Base-by-base conservation (phyloP, 2,329 filamentous ascomycete genomes). In the Fusarium coicis region DNA sequence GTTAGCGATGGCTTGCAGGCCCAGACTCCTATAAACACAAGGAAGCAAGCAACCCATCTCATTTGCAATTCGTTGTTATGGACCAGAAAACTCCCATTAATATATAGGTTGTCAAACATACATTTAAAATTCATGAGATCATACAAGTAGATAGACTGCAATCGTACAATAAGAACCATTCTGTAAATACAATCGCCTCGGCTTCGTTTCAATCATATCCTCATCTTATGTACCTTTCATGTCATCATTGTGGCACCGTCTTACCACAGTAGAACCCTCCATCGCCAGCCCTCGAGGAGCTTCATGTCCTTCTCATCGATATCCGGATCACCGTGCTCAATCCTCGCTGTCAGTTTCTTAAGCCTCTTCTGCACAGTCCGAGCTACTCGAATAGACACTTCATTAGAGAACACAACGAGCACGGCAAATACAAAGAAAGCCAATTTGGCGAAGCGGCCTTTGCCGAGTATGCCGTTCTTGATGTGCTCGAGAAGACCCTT, bases 351-450 rank as follows among this genome's bases (percentile, higher is more conserved):
- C 12, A 90, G 82, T 52, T 82, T 83, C 80, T 84, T 87, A 53
- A 90, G 75, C 34, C 87, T 81, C 77, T 85, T 87, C 36, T 83
- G 82, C 23, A 88, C 79, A 8, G 87, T 89, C 75, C 83, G 83
- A 16, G 87, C 87, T 7, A 89, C 87, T 9, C 87, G 84, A 52
- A 90, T 77, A 58, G 86, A 83, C 26, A 90, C 88, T 78, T 90
- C 88, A 76, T 88, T 89, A 74, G 86, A 85, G 70, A 90, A 90
- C 18, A 90, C 84, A 77, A 88, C 90, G 43, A 90, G 80, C 26
- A 89, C 85, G 5, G 87, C 85, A 70, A 90, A 86, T 6, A 90
- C 87, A 37, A 90, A 85, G 70, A 88, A 85, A 14, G 86, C 85
- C 15, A 89, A 69, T 40, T 84, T 85, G 2, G 87, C 87, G 32